phyloP scores from a whole-genome alignment of 306 rosid genomes.

The Cicer cuneatum region DNA sequence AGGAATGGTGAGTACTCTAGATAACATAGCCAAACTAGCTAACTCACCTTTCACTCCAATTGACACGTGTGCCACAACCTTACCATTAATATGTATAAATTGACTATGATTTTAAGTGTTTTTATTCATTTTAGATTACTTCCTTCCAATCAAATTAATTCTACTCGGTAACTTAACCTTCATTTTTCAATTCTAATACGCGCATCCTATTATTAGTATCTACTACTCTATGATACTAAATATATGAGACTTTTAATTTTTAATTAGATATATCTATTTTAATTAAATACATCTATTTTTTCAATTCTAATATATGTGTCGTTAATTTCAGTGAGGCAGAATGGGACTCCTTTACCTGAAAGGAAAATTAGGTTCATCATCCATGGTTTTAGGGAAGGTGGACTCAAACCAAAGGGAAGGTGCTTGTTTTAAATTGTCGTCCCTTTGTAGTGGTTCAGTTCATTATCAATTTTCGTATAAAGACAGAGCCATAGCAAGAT shows the following conservation, averaged over 20 bases:
- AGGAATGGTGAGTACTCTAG: not conserved
- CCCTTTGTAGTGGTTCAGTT: not conserved
- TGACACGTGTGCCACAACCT: slow-evolving; percentile 40
- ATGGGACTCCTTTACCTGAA: slow-evolving; percentile 30
- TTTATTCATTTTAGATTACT: not conserved
- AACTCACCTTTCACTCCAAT: slow-evolving; percentile 12
- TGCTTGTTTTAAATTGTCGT: slow-evolving; percentile 12
- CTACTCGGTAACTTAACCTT: not conserved
- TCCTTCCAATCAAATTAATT: not conserved
- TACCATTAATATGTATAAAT: not conserved
- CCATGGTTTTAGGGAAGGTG: slow-evolving; percentile 32
- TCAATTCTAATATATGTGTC: too few relatives aligned
- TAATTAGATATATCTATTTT: too few relatives aligned
- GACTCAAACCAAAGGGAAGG: slow-evolving; percentile 21
- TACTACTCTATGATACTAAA: not conserved
- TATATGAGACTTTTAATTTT: not conserved
- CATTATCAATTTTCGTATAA: not conserved
- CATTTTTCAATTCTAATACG: not conserved
- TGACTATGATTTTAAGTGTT: not conserved
- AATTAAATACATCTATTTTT: too few relatives aligned
- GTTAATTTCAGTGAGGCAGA: not conserved
- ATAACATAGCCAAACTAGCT: slow-evolving; percentile 21
- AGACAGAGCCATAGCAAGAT: not conserved
- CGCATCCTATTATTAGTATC: not conserved
- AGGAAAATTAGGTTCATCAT: slow-evolving; percentile 24